Percentiles rank a stretch among this genome's conserved stretches.
Conservation (phyloP, 2,329 filamentous ascomycete species). For the Cladosporium oxysporum region DNA sequence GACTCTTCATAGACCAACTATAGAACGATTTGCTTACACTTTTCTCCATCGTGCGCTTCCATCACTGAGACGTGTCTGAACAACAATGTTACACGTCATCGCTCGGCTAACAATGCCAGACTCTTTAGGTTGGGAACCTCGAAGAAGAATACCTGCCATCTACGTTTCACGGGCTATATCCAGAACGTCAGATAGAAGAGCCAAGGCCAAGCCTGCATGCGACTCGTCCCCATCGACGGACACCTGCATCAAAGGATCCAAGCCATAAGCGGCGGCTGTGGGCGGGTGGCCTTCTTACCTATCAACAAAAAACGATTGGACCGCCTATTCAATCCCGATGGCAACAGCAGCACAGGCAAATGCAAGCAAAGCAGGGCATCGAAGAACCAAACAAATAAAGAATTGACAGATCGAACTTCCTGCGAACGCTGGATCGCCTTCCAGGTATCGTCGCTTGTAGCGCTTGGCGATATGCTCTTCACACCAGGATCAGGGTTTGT, state of each 20-base stretch:
- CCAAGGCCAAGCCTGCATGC: neutral
- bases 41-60: neutral
- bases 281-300: neutral
- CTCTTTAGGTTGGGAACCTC: neutral
- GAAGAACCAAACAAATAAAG: too few species aligned
- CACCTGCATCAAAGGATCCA: constrained; percentile 6
- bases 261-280: neutral
- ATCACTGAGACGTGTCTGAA: neutral
- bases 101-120: constrained; percentile 5
- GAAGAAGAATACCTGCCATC: neutral
- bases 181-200: neutral
- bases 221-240: neutral
- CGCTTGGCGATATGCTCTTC: neutral
- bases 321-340: neutral
- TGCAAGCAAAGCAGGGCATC: neutral
- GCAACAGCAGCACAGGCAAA: neutral
- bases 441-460: neutral
- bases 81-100: neutral
- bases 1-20: neutral
- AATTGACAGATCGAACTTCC: neutral
- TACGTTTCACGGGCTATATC: neutral
- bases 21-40: constrained; percentile 13
- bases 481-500: neutral
- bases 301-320: neutral
- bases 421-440: neutral